Base-by-base conservation (phyloP, 805 yeast genomes). In the Myxozyma sirexii region DNA sequence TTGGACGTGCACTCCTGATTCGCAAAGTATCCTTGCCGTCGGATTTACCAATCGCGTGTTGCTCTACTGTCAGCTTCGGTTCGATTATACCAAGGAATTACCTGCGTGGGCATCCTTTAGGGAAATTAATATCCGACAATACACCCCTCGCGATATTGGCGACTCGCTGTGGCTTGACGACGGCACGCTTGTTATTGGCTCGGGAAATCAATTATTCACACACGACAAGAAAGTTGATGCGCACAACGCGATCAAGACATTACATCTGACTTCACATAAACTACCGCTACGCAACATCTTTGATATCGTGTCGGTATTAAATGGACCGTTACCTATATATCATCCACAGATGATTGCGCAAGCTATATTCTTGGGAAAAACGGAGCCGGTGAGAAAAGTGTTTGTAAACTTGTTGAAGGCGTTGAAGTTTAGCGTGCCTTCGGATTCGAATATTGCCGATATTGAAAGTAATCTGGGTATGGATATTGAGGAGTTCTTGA, bases 331-430 rank as follows among this genome's bases (percentile, higher is more conserved):
- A 15, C 97, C 97, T 0, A 75, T 90, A 0, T 92, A 89, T 67
- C 97, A 93, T 69, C 98, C 98, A 0, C 97, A 91, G 71, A 80
- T 90, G 54, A 72, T 92, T 49, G 85, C 90, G 46, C 97, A 92
- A 71, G 76, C 85, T 3, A 71, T 92, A 19, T 84, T 87, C 67
- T 80, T 83, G 65, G 86, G 85, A 27, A 84, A 86, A 62, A 64
- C 81, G 13, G 74, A 75, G 10, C 69, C 83, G 1, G 92, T 84
- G 1, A 79, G 83, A 61, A 79, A 78, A 39, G 77, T 92, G 0
- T 68, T 93, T 19, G 74, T 81, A 12, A 73, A 77, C 23, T 73
- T 92, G 39, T 82, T 84, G 60, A 70, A 79, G 13, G 75, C 71
- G 42, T 69, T 91, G 41, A 77, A 94, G 59, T 75, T 66, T 62